Evolutionary conservation across 2,329 filamentous ascomycete species (phyloP).

Genomic region (Xylariales sp.): DNA sequence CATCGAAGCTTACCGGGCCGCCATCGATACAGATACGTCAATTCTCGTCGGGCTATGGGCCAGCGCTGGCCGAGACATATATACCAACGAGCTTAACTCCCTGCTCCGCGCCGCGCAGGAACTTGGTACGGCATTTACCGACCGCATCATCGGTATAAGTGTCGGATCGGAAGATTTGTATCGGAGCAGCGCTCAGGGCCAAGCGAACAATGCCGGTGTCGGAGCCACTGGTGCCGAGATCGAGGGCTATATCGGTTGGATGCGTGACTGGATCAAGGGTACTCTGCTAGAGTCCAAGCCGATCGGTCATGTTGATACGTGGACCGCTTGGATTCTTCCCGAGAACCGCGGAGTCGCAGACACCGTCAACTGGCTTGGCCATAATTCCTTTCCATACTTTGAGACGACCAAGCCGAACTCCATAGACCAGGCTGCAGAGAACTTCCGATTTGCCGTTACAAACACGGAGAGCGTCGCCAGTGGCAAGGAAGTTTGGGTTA

Average conservation of each 20-base stretch:
- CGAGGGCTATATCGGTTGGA: slow-evolving; percentile 23
- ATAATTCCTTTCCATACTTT: slow-evolving; percentile 28
- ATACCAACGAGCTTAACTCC: slow-evolving; percentile 23
- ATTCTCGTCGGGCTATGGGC: slow-evolving; percentile 25
- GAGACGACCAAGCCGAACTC: slow-evolving; percentile 22
- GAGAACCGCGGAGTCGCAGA: slow-evolving; percentile 20
- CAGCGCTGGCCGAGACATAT: slow-evolving; percentile 19
- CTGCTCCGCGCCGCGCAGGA: slow-evolving; percentile 16
- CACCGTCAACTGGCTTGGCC: slow-evolving; percentile 22
- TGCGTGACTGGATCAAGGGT: slow-evolving; percentile 21
- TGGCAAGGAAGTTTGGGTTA: slow-evolving; percentile 25
- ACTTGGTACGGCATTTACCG: slow-evolving; percentile 20
- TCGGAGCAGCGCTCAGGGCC: slow-evolving; percentile 20
- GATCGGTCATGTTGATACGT: slow-evolving; percentile 26
- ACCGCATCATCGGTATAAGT: slow-evolving; percentile 23
- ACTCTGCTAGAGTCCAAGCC: slow-evolving; percentile 22
- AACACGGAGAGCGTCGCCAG: slow-evolving; percentile 22
- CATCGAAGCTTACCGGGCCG: slow-evolving; percentile 24
- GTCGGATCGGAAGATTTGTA: slow-evolving; percentile 28
- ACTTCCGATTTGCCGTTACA: slow-evolving; percentile 21
- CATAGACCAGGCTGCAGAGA: slow-evolving; percentile 20
- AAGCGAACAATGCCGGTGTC: slow-evolving; percentile 19
- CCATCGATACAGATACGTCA: slow-evolving; percentile 23
- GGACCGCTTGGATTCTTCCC: slow-evolving; percentile 25
- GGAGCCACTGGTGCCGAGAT: slow-evolving; percentile 23